Conservation (phyloP, 306 rosid genomes). For the Rosa multiflora region DNA sequence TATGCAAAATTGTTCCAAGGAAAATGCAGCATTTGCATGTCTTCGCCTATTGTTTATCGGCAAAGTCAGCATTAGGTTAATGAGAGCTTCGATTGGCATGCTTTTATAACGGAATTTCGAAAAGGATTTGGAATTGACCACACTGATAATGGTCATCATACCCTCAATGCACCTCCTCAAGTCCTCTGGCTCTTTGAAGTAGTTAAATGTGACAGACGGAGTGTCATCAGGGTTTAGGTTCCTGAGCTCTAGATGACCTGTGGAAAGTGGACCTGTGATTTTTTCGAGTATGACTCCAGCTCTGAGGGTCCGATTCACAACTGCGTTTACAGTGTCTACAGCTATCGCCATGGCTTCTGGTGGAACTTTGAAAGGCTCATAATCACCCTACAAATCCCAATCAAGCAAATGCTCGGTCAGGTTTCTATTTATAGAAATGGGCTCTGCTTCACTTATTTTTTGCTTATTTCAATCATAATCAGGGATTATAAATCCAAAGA, state of each 20-base stretch:
- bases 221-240: slow-evolving; percentile 59
- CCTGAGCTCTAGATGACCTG: slow-evolving; percentile 51
- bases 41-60: slow-evolving; percentile 59
- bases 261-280: slow-evolving; percentile 56
- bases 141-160: slow-evolving; percentile 54
- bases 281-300: slow-evolving; percentile 73
- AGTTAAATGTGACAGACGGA: slow-evolving; percentile 69
- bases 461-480: neutral
- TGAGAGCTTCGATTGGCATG: slow-evolving; percentile 34
- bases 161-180: slow-evolving; percentile 59
- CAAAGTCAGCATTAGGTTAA: slow-evolving; percentile 38
- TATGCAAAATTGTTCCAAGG: slow-evolving; percentile 63
- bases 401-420: neutral
- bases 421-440: neutral
- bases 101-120: slow-evolving; percentile 45
- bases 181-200: slow-evolving; percentile 72
- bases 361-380: slow-evolving; percentile 22
- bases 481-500: neutral
- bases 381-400: slow-evolving; percentile 40
- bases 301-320: slow-evolving; percentile 31
- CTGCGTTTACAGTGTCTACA: slow-evolving; percentile 24
- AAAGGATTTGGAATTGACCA: slow-evolving; percentile 56
- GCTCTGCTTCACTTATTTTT: neutral
- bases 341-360: slow-evolving; percentile 24
- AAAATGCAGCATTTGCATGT: slow-evolving; percentile 42